Percentiles rank a stretch among this genome's conserved stretches.
phyloP scores from a whole-genome alignment of 331 rosid genomes.

The Dryas integrifolia region DNA sequence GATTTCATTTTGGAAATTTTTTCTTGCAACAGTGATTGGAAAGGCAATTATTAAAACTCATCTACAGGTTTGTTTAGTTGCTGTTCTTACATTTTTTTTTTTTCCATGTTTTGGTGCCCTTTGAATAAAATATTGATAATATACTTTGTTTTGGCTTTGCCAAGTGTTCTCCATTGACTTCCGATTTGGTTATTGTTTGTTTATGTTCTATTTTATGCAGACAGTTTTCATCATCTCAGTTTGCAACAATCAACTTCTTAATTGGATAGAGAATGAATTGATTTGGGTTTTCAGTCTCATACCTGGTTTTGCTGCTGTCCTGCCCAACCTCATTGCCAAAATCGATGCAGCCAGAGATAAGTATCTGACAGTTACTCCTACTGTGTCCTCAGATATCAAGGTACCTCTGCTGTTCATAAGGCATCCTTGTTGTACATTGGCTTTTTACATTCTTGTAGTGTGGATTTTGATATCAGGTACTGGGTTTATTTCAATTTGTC shows the following conservation, averaged over 20 bases:
- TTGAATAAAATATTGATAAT: neutral
- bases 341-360: slow-evolving; percentile 68
- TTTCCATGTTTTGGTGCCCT: neutral
- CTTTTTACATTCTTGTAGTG: neutral
- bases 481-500: neutral
- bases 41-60: slow-evolving; percentile 95
- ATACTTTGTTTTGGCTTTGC: neutral
- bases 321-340: slow-evolving; percentile 54
- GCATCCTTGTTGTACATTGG: slow-evolving; percentile 15
- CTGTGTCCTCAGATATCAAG: slow-evolving; percentile 51
- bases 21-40: slow-evolving; percentile 82
- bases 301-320: slow-evolving; percentile 68
- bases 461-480: neutral
- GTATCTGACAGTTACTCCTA: slow-evolving; percentile 60
- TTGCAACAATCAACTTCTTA: slow-evolving; percentile 96
- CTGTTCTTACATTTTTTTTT: neutral
- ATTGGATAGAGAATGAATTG: slow-evolving; percentile 91
- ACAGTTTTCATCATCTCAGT: slow-evolving; percentile 80
- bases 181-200: slow-evolving; percentile 11
- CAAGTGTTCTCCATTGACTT: neutral
- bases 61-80: slow-evolving; percentile 67
- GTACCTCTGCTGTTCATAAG: slow-evolving; percentile 35
- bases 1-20: slow-evolving; percentile 84
- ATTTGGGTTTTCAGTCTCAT: slow-evolving; percentile 80
- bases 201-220: slow-evolving; percentile 38